Evolutionary conservation across 2,329 filamentous ascomycete species (phyloP).

Genomic region (Corynespora cassiicola): DNA sequence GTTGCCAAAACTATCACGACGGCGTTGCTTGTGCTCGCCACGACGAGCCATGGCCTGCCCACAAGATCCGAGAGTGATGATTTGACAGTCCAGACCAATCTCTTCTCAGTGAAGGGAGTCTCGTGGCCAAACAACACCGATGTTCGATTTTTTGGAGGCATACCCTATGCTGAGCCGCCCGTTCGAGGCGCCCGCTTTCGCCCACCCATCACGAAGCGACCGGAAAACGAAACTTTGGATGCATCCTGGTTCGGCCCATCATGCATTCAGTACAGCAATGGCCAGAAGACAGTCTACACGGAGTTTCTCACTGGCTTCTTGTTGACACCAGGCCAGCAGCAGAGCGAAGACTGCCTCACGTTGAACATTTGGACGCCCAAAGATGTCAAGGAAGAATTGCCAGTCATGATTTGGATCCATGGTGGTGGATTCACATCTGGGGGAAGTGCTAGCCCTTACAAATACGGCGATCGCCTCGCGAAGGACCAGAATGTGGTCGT

Average conservation of each 20-base stretch:
- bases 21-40: too few relatives aligned
- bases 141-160: slow-evolving; percentile 25
- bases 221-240: slow-evolving; percentile 18
- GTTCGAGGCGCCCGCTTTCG: slow-evolving; percentile 18
- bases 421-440: slow-evolving; percentile 54
- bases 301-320: slow-evolving; percentile 28
- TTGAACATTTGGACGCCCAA: slow-evolving; percentile 34
- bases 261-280: slow-evolving; percentile 25
- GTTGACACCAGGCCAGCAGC: slow-evolving; percentile 20
- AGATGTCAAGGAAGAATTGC: slow-evolving; percentile 30
- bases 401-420: slow-evolving; percentile 56
- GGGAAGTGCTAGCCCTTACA: slow-evolving; percentile 53
- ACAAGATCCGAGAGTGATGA: slow-evolving; percentile 3
- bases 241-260: slow-evolving; percentile 26
- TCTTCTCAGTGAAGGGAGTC: slow-evolving; percentile 22
- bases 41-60: neutral
- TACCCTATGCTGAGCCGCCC: slow-evolving; percentile 27
- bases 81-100: slow-evolving; percentile 21
- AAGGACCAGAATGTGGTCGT: slow-evolving; percentile 50
- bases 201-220: slow-evolving; percentile 21
- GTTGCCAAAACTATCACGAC: too few relatives aligned
- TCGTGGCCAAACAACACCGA: slow-evolving; percentile 24
- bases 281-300: slow-evolving; percentile 24
- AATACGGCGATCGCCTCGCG: slow-evolving; percentile 54
- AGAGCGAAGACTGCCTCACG: slow-evolving; percentile 34